Percentiles rank a stretch among this genome's conserved stretches.
Evolutionary conservation across 1,284 basidiomycete genomes (phyloP).

Genomic region (Sutorius eximius): DNA sequence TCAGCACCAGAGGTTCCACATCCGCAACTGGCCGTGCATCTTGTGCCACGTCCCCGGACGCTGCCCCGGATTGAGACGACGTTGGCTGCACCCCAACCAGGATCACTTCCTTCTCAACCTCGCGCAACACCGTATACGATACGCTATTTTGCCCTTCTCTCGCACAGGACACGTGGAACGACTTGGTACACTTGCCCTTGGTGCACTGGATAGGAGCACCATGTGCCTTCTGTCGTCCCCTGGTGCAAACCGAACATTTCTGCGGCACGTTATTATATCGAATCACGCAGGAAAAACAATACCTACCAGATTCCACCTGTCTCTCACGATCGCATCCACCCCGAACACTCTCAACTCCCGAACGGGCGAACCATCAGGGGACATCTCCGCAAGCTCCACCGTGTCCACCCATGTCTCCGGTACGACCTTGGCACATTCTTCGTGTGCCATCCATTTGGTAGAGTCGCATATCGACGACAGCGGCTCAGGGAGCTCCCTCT

Average conservation of each 20-base stretch:
- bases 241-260: slow-evolving; percentile 88
- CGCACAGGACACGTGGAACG: slow-evolving; percentile 94
- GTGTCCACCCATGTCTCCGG: slow-evolving; percentile 88
- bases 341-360: slow-evolving; percentile 71
- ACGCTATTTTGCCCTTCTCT: slow-evolving; percentile 56
- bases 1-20: slow-evolving; percentile 48
- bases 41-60: slow-evolving; percentile 5
- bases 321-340: slow-evolving; percentile 82
- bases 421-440: slow-evolving; percentile 72
- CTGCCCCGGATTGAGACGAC: neutral
- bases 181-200: slow-evolving; percentile 89
- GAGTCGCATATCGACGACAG: slow-evolving; percentile 33
- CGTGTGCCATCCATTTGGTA: slow-evolving; percentile 68
- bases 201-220: slow-evolving; percentile 95
- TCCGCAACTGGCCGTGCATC: neutral
- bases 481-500: slow-evolving; percentile 47
- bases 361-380: slow-evolving; percentile 35
- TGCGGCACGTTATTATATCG: slow-evolving; percentile 33
- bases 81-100: slow-evolving; percentile 43
- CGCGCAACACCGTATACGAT: slow-evolving; percentile 59
- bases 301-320: slow-evolving; percentile 86
- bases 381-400: slow-evolving; percentile 39
- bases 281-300: slow-evolving; percentile 5
- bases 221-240: slow-evolving; percentile 63
- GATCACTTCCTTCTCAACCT: slow-evolving; percentile 78